Conservation (phyloP, 495 filamentous ascomycete genomes). For the Melanomma pulvis-pyrius region DNA sequence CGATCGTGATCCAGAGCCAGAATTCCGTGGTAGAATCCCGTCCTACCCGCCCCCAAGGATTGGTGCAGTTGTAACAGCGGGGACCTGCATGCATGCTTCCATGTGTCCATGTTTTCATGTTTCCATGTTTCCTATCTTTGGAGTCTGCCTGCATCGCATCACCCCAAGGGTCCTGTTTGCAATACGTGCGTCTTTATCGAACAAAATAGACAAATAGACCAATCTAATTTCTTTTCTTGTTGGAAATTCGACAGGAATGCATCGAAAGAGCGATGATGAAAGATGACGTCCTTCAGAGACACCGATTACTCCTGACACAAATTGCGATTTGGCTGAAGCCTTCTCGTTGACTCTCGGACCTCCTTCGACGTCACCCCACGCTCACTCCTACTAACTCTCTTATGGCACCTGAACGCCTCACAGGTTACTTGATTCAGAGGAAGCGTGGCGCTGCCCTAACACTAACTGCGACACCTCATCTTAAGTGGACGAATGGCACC, state of each 20-base stretch:
- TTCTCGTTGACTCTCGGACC: background rate
- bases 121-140: no score
- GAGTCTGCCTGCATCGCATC: background rate
- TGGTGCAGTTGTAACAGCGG: background rate
- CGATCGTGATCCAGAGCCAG: constrained; percentile 7
- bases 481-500: no score
- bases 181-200: background rate
- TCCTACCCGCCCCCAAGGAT: constrained; percentile 2
- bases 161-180: background rate
- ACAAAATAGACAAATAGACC: background rate
- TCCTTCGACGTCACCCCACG: constrained; percentile 1
- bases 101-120: no score
- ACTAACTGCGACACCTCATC: no score
- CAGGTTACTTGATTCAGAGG: background rate
- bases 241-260: background rate
- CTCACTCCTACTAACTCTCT: background rate
- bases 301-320: background rate
- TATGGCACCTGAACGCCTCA: background rate
- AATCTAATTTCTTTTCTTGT: no score
- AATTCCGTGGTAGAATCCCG: background rate
- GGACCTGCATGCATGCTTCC: constrained; percentile 16
- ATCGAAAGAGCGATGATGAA: background rate
- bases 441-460: background rate
- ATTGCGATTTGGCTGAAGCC: background rate
- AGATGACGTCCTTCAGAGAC: background rate